phyloP scores from a whole-genome alignment of 208 protist genomes.

The Naegleria lovaniensis region DNA sequence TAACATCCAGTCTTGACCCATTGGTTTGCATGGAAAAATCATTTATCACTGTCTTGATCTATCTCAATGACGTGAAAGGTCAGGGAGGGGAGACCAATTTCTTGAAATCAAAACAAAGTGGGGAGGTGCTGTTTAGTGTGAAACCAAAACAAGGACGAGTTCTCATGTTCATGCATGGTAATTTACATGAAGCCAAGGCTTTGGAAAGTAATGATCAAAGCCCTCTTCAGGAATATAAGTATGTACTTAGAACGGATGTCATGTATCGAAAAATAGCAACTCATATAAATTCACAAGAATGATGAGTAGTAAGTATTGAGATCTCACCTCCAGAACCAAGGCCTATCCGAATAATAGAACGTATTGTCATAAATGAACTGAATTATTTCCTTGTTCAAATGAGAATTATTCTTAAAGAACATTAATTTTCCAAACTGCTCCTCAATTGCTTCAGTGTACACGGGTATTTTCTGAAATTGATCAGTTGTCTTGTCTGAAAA shows the following conservation, averaged over 20 bases:
- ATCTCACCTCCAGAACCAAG: no score
- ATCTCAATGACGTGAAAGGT: neutral
- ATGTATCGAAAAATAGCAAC: neutral
- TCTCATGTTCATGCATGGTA: neutral
- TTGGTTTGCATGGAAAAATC: neutral
- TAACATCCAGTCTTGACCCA: neutral
- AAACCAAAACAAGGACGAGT: neutral
- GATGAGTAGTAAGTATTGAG: no score
- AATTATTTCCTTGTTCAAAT: no score
- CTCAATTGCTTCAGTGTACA: no score
- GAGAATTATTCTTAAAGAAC: no score
- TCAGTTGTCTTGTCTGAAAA: no score
- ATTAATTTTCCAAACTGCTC: no score
- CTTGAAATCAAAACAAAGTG: neutral
- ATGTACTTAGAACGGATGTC: slow-evolving; percentile 2
- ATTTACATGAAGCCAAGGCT: neutral
- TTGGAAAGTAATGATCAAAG: no score
- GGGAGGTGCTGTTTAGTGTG: neutral
- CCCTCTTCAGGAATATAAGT: neutral
- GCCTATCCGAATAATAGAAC: no score
- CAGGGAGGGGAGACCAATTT: neutral
- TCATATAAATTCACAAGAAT: no score
- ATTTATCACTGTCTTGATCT: neutral
- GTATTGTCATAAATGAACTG: no score
- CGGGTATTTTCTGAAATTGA: no score